Evolutionary conservation across 2,329 filamentous ascomycete genomes (phyloP).

Genomic region (Aureobasidium sp.): DNA sequence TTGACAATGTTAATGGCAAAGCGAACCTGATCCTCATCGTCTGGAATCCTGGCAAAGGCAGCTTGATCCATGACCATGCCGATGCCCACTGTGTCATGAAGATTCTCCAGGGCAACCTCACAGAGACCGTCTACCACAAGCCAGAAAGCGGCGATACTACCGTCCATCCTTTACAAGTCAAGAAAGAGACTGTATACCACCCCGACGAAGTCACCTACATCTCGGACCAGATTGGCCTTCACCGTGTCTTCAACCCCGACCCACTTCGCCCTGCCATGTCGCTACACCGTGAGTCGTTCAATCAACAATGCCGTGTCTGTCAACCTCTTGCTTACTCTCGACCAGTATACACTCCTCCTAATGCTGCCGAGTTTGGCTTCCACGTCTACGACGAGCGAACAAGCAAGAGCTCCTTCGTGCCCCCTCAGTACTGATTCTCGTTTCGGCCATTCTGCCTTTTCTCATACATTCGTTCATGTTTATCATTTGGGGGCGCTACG

Average conservation of each 20-base stretch:
- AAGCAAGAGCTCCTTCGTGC: constrained; percentile 63
- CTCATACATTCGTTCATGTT: neutral
- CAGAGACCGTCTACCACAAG: constrained; percentile 71
- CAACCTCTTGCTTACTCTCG: neutral
- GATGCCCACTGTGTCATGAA: constrained; percentile 92
- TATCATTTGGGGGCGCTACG: neutral
- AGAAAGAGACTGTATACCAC: constrained; percentile 60
- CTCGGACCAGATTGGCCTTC: constrained; percentile 79
- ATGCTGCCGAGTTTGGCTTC: constrained; percentile 76
- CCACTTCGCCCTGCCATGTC: constrained; percentile 70
- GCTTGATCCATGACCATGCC: constrained; percentile 71
- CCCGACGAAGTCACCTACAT: constrained; percentile 81
- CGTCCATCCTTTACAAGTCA: constrained; percentile 48
- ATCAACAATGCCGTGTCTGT: neutral
- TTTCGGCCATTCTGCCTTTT: neutral
- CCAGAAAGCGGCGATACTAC: constrained; percentile 19
- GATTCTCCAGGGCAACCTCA: constrained; percentile 68
- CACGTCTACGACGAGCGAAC: constrained; percentile 73
- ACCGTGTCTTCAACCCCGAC: constrained; percentile 72
- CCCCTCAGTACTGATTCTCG: neutral
- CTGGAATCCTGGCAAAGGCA: constrained; percentile 78
- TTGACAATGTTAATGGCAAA: constrained; percentile 82
- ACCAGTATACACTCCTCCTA: constrained; percentile 75
- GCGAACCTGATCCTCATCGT: constrained; percentile 78
- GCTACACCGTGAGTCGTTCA: constrained; percentile 56